A percentile compares a stretch with the other conserved stretches of the same genome.
phyloP scores from a whole-genome alignment of 768 basidiomycete species.

The Phaeotremella fagi region DNA sequence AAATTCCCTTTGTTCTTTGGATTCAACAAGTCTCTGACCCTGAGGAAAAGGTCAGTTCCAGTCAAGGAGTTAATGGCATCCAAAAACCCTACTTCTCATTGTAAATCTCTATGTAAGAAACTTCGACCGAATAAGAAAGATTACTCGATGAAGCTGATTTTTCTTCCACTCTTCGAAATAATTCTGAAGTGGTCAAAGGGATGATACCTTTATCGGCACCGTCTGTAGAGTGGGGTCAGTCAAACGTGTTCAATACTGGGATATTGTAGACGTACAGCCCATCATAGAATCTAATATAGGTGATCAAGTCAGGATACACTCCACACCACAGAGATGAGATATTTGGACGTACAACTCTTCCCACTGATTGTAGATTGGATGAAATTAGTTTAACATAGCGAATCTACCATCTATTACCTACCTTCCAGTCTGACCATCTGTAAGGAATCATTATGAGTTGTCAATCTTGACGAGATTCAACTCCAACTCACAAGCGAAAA shows the following conservation, averaged over 20 bases:
- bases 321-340: neutral
- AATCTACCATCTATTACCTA: conserved; percentile 1
- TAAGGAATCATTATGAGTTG: conserved; percentile 11
- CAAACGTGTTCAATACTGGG: conserved; percentile 19
- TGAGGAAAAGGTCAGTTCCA: conserved; percentile 46
- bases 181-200: conserved; percentile 85
- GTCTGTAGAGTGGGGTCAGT: conserved; percentile 57
- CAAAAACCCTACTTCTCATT: conserved; percentile 37
- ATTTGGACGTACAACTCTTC: conserved; percentile 31
- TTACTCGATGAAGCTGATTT: conserved; percentile 64
- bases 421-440: conserved; percentile 47
- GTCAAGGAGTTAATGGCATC: neutral
- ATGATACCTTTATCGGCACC: conserved; percentile 96
- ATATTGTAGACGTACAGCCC: conserved; percentile 46
- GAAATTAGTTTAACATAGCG: neutral
- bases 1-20: conserved; percentile 95
- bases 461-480: neutral
- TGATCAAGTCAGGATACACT: too few relatives aligned
- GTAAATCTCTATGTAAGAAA: conserved; percentile 84
- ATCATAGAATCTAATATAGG: conserved; percentile 51
- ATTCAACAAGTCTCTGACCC: conserved; percentile 94
- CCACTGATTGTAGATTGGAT: too few relatives aligned
- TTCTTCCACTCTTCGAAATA: conserved; percentile 74
- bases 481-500: conserved; percentile 83
- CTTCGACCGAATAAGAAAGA: conserved; percentile 83